Evolutionary conservation across 208 protist genomes (phyloP).

Genomic region (Acanthamoeba lenticulata): DNA sequence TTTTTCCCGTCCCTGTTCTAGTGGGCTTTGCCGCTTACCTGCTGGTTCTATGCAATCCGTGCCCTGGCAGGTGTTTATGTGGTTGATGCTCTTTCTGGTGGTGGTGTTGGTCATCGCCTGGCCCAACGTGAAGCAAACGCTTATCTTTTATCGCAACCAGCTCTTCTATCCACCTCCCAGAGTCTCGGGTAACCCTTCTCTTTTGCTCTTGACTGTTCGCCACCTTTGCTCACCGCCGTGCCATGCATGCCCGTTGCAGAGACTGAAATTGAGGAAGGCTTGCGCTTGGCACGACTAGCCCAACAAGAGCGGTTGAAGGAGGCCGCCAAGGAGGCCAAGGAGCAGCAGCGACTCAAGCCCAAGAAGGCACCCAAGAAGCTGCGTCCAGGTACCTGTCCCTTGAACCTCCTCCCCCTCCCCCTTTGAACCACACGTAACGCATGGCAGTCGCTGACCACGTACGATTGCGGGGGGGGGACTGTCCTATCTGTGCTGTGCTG

Average conservation of each 20-base stretch:
- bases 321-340: neutral
- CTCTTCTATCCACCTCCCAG: neutral
- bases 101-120: neutral
- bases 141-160: neutral
- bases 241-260: neutral
- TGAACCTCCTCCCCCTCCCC: too few relatives aligned
- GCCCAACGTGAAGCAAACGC: neutral
- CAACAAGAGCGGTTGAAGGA: conserved; percentile 22
- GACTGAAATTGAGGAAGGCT: neutral
- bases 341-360: neutral
- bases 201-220: neutral
- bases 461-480: neutral
- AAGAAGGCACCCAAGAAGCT: neutral
- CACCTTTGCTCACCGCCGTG: too few relatives aligned
- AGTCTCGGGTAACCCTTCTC: neutral
- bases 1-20: neutral
- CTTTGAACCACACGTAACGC: too few relatives aligned
- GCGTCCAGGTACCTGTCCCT: neutral
- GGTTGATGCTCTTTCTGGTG: neutral
- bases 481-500: neutral
- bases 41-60: neutral
- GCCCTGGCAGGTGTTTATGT: neutral
- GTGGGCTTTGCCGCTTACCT: neutral
- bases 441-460: neutral
- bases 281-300: neutral